These are phyloP conservation scores for Phyllachora maydis DNA, from an alignment of 2,329 filamentous ascomycete species.

Conservation along the genomic window DNA sequence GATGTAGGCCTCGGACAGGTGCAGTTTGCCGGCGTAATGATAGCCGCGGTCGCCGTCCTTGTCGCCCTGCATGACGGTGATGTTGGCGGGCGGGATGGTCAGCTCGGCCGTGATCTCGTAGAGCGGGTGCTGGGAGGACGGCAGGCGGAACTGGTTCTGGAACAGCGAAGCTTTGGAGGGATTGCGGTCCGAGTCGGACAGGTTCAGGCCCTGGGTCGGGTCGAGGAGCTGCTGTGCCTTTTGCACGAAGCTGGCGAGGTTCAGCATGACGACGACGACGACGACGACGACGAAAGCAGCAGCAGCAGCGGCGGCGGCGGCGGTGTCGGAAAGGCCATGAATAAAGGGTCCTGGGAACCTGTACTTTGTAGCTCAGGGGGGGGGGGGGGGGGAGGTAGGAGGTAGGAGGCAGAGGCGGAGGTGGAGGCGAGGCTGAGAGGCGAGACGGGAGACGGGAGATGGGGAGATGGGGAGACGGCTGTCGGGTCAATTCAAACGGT, in stretches of 20 bases:
- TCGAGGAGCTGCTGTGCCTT: conserved; percentile 93
- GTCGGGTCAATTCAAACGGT: too few relatives aligned
- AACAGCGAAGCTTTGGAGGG: conserved; percentile 87
- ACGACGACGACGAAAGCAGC: too few relatives aligned
- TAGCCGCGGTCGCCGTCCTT: conserved; percentile 55
- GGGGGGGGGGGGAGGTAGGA: neutral
- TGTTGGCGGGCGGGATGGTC: conserved; percentile 58
- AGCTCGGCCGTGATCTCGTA: conserved; percentile 95
- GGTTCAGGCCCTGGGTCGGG: conserved; percentile 55
- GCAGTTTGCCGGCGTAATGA: conserved; percentile 80
- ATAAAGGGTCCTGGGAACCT: conserved; percentile 1
- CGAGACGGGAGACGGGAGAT: too few relatives aligned
- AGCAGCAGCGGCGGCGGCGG: conserved; percentile 6
- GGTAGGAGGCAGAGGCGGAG: neutral
- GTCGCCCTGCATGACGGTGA: conserved; percentile 48
- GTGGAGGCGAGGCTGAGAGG: too few relatives aligned
- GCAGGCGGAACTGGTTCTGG: conserved; percentile 89
- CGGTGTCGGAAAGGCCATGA: conserved; percentile 2
- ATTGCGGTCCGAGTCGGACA: conserved; percentile 54
- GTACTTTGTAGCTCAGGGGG: too few relatives aligned
- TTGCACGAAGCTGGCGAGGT: conserved; percentile 64
- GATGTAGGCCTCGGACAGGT: conserved; percentile 83
- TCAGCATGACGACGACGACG: too few relatives aligned
- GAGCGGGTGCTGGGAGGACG: conserved; percentile 75
- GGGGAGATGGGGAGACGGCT: too few relatives aligned